A percentile compares a stretch with the other conserved stretches of the same genome.
Evolutionary conservation across 2,329 filamentous ascomycete genomes (phyloP).

Genomic region (Fonsecaea nubica): DNA sequence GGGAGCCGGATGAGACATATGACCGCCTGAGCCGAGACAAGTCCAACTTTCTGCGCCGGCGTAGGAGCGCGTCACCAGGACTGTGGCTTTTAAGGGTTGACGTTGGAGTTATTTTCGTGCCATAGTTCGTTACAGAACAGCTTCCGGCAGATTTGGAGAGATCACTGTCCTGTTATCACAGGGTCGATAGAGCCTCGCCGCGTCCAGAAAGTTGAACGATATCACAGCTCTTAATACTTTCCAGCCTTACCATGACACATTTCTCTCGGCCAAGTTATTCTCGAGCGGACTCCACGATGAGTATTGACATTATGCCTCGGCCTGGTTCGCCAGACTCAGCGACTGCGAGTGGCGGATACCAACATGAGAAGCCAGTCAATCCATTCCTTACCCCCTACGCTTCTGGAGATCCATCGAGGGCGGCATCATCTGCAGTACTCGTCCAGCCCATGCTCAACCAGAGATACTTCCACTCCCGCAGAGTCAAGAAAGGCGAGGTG

Average conservation of each 20-base stretch:
- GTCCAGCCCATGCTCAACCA: constrained; percentile 22
- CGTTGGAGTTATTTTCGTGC: not conserved
- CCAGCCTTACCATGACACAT: constrained; percentile 17
- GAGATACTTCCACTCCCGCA: constrained; percentile 69
- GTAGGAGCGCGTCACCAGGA: not conserved
- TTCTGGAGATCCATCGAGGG: constrained; percentile 33
- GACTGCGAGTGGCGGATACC: constrained; percentile 4
- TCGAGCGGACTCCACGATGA: constrained; percentile 19
- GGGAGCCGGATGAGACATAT: constrained; percentile 8
- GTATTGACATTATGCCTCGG: constrained; percentile 18
- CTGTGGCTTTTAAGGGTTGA: not conserved
- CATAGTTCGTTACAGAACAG: not conserved
- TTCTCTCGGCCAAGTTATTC: constrained; percentile 22
- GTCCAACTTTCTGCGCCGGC: constrained; percentile 1
- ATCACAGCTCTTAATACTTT: not conserved
- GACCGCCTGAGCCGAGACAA: constrained; percentile 5
- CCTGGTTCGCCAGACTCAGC: constrained; percentile 23
- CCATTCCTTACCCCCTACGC: constrained; percentile 38
- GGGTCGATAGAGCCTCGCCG: not conserved
- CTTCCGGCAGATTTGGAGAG: not conserved
- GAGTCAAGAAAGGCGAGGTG: constrained; percentile 73
- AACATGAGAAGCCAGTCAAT: constrained; percentile 27
- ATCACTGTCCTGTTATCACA: not conserved
- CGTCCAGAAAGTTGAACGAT: not conserved
- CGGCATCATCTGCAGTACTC: constrained; percentile 32